phyloP scores from a whole-genome alignment of 2,329 filamentous ascomycete species.

The Ramichloridium luteum region DNA sequence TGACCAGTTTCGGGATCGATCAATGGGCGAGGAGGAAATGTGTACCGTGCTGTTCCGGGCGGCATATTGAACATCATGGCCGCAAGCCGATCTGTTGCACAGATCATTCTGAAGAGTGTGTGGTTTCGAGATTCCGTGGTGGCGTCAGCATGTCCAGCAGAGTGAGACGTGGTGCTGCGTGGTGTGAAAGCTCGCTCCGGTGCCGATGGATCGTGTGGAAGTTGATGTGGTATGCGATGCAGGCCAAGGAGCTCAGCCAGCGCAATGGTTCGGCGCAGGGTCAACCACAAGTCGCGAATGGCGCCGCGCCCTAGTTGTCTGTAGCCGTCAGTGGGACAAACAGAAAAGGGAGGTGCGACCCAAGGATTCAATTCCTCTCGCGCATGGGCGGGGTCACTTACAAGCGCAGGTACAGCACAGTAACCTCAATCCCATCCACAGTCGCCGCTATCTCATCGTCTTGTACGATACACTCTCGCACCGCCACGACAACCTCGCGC shows the following conservation, averaged over 20 bases:
- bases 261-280: constrained; percentile 27
- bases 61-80: constrained; percentile 28
- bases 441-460: constrained; percentile 24
- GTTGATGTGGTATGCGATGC: constrained; percentile 12
- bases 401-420: constrained; percentile 26
- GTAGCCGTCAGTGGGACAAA: constrained; percentile 2
- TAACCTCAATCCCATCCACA: constrained; percentile 22
- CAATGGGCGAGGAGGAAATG: constrained; percentile 9
- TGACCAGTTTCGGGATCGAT: constrained; percentile 13
- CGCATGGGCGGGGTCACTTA: too few species aligned
- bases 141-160: too few species aligned
- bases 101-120: too few species aligned
- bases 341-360: too few species aligned
- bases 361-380: neutral
- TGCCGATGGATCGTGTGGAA: constrained; percentile 1
- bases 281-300: constrained; percentile 27
- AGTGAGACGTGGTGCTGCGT: too few species aligned
- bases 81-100: constrained; percentile 22
- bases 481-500: constrained; percentile 16
- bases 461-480: constrained; percentile 20
- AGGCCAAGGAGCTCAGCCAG: constrained; percentile 30
- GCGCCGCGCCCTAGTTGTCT: constrained; percentile 25
- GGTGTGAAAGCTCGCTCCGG: too few species aligned
- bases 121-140: too few species aligned
- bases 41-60: constrained; percentile 19